Evolutionary conservation across 1,284 basidiomycete genomes (phyloP), one percentile per base, ranked within the genome.

Genomic region (Paramarasmius palmivorus): DNA sequence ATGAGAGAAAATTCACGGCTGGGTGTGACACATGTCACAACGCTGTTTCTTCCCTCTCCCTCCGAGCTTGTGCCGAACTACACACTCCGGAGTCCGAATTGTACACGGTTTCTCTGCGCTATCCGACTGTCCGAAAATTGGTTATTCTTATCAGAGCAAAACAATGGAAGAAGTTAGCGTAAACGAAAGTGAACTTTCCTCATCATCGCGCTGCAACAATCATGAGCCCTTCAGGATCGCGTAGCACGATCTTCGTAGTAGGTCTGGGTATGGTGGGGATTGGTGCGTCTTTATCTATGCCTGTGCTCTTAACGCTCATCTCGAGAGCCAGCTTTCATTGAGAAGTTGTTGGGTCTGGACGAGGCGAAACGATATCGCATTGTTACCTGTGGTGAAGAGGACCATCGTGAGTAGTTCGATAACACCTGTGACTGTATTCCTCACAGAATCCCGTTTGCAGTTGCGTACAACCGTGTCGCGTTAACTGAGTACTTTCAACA

Each of bases 201-300:
- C n/a, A 14, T 19, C 17, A 26, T 9, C 15, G 9, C 20, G 8
- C 14, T 25, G 15, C 32, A 19, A 17, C 19, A 19, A 20, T 37
- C 47, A 35, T 36, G 32, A 37, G 32, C n/a, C n/a, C 47, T 20
- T 5, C 32, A n/a, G 23, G 9, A 35, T 8, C 32, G 17, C 36
- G 23, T 12, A 32, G 23, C 29, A 34, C 40, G 47, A 61, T 82
- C 45, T 75, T 81, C 47, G 77, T 83, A 54, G 84, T 83, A 48
- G 86, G 86, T 2, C 73, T 88, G 6, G 86, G 86, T 22, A 87
- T 88, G 86, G 83, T 86, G 37, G 83, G 83, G 12, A 84, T 88
- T 37, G 84, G 82, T 78, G n/a, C 22, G 49, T 25, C 57, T 58
- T 57, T 50, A 50, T 45, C 42, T 5, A 8, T 29, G 39, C 39